Base-by-base conservation (phyloP, 139 green algal genomes). In the Picochlorum sp. region DNA sequence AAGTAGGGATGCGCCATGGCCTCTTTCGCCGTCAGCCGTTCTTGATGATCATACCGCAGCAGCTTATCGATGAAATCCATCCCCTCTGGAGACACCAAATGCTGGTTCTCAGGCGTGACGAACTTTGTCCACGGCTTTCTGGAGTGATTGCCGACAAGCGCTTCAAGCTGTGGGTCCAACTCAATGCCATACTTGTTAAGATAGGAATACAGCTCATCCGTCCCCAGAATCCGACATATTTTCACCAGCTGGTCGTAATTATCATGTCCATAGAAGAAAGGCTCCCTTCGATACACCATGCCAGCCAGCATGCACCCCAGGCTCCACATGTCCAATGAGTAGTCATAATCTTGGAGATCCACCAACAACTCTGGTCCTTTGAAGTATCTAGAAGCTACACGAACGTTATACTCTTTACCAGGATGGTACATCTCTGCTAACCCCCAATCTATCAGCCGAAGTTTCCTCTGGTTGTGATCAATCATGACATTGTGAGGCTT, bases 211-310 rank as follows among this genome's bases (percentile, higher is more conserved):
- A 97, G 77, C 30, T 85, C 79, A 23, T 97, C 90, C 1, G 88
- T 99, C 58, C 94, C 94, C 70, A 99, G 84, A 50, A 99, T 93
- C 28, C 83, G 64, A 18, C 89, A 90, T 65, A 98, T 98, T 78
- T 98, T 98, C 45, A 96, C 94, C 37, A 99, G 81, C 81, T 99
- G 93, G 70, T 98, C 93, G 69, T 97, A 95, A 77, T 99, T 98
- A 82, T 98, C 94, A 67, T 96, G 87, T 2, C 94, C 94, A 63
- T 94, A 96, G 81, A 99, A 99, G 80, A 99, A 99, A n/a, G 94
- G 94, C 68, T 97, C 91, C 72, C 96, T 95, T 24, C 88, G 80
- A 76, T 97, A 98, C 21, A 98, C 86, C 73, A 96, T 91, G 49
- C 86, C 85, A 49, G 80, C 74, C 45, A 86, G 76, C 80, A 85